These are phyloP conservation scores for Gentiana dahurica DNA, from an alignment of 257 asterid genomes.

Conservation along the genomic window DNA sequence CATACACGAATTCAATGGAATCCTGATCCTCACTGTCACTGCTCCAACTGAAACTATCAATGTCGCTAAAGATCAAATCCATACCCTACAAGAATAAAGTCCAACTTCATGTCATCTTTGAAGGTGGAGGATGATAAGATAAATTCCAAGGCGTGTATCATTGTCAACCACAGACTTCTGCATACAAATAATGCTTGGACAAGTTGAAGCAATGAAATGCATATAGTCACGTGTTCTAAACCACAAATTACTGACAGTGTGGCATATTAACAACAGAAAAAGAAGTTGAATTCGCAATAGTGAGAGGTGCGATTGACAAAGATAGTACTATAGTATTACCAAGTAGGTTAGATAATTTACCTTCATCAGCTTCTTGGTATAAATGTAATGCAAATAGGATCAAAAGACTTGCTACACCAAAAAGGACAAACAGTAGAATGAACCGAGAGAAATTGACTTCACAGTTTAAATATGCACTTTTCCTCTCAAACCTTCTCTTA, in stretches of 20 bases:
- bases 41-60: constrained; percentile 42
- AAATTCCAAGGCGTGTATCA: no score
- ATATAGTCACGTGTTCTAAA: no score
- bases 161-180: no score
- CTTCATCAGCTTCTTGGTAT: constrained; percentile 1
- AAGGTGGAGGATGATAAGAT: no score
- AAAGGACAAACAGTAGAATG: no score
- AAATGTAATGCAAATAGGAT: constrained; percentile 10
- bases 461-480: not conserved
- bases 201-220: no score
- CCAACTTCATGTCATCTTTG: constrained; percentile 12
- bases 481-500: constrained; percentile 12
- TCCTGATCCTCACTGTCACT: constrained; percentile 83
- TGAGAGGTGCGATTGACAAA: not conserved
- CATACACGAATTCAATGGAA: constrained; percentile 54
- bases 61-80: constrained; percentile 60
- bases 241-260: no score
- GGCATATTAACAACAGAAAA: not conserved
- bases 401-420: constrained; percentile 3
- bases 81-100: constrained; percentile 25
- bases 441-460: not conserved
- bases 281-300: not conserved
- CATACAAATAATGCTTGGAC: no score
- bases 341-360: no score
- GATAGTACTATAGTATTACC: constrained; percentile 11